phyloP scores from a whole-genome alignment of 495 filamentous ascomycete genomes.

The Lasiosphaeris hirsuta region DNA sequence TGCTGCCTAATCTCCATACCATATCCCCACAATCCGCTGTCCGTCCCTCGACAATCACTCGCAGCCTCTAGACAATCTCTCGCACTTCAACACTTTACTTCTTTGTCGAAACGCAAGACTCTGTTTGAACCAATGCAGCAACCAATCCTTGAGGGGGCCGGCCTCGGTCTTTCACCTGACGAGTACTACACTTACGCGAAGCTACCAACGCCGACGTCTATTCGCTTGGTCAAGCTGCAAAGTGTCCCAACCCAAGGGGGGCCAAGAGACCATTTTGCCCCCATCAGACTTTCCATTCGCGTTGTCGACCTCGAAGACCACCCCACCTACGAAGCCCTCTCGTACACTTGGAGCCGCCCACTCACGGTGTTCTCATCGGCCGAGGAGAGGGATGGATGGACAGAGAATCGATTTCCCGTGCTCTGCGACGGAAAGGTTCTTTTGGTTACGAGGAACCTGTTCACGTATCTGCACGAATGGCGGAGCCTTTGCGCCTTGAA shows the following conservation, averaged over 20 bases:
- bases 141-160: no score
- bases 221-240: neutral
- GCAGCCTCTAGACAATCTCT: no score
- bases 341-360: neutral
- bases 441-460: neutral
- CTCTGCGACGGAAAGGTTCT: constrained; percentile 1
- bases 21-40: no score
- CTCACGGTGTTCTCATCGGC: neutral
- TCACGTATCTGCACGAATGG: neutral
- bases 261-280: neutral
- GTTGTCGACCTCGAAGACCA: neutral
- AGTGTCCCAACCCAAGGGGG: neutral
- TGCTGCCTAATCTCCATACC: no score
- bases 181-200: neutral
- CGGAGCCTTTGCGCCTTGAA: neutral
- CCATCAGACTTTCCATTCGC: neutral
- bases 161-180: no score
- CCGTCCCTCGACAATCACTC: no score
- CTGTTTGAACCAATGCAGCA: no score
- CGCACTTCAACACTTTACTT: no score
- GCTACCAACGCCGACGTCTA: neutral
- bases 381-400: neutral
- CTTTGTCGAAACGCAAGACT: no score
- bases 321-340: neutral
- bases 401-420: neutral